Evolutionary conservation across 176 grass and related monocot species (phyloP).

Genomic region (Carex littledalei): DNA sequence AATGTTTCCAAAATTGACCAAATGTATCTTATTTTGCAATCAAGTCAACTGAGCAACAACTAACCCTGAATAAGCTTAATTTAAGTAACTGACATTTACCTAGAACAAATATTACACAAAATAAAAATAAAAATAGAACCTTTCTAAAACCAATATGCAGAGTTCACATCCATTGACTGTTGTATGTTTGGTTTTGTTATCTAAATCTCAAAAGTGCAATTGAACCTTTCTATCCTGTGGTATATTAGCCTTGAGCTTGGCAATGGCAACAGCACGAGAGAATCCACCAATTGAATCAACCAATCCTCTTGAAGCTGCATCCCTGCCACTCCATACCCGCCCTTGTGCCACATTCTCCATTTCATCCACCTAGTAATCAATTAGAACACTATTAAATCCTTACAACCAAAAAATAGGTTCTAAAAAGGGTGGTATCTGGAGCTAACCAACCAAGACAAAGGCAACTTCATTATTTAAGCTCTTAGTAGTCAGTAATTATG

Average conservation of each 20-base stretch:
- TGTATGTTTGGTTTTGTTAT: neutral
- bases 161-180: neutral
- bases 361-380: conserved; percentile 62
- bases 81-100: neutral
- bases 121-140: neutral
- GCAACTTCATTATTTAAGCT: neutral
- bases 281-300: conserved; percentile 92
- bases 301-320: conserved; percentile 78
- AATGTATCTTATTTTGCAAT: neutral
- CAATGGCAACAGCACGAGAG: conserved; percentile 82
- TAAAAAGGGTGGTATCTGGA: neutral
- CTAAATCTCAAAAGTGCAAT: conserved; percentile 14
- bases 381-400: neutral
- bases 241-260: conserved; percentile 91
- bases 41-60: neutral
- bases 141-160: no score
- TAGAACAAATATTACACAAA: neutral
- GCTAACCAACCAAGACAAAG: neutral
- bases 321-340: conserved; percentile 87
- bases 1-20: neutral
- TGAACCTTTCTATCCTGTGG: conserved; percentile 68
- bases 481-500: neutral
- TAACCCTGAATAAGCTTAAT: neutral
- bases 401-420: neutral
- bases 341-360: conserved; percentile 98